Percentiles rank a stretch among this genome's conserved stretches.
Conservation (phyloP, 1,284 basidiomycete genomes). For the Boletus mariae region DNA sequence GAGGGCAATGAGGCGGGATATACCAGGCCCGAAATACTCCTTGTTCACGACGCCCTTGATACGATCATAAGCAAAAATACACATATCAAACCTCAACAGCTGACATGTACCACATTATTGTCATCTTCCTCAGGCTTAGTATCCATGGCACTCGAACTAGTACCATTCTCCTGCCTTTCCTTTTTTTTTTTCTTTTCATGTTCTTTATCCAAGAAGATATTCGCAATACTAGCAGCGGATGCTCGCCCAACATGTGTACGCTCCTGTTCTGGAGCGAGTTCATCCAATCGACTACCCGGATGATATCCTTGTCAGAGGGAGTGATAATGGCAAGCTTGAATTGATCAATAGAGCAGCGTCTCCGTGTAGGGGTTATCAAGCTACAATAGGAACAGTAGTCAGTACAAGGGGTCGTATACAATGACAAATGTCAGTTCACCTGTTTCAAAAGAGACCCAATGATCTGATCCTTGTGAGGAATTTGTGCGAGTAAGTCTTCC, state of each 20-base stretch:
- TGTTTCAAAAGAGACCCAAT: slow-evolving; percentile 80
- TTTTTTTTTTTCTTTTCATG: slow-evolving; percentile 40
- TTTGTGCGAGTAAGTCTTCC: slow-evolving; percentile 76
- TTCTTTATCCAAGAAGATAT: slow-evolving; percentile 57
- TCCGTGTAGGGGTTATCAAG: slow-evolving; percentile 75
- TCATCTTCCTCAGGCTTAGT: slow-evolving; percentile 45
- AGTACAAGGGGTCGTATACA: background rate
- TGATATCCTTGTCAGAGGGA: slow-evolving; percentile 63
- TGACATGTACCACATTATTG: slow-evolving; percentile 55
- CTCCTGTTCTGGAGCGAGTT: slow-evolving; percentile 40
- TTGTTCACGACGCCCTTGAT: slow-evolving; percentile 66
- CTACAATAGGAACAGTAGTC: slow-evolving; percentile 35
- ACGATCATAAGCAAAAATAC: slow-evolving; percentile 24
- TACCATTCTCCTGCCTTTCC: slow-evolving; percentile 19
- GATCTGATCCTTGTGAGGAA: slow-evolving; percentile 77
- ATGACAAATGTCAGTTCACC: slow-evolving; percentile 37
- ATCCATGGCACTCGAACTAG: slow-evolving; percentile 7
- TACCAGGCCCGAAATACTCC: slow-evolving; percentile 77
- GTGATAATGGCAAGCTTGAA: slow-evolving; percentile 66
- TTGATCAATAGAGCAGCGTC: slow-evolving; percentile 68
- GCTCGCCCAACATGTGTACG: slow-evolving; percentile 28
- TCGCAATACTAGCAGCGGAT: slow-evolving; percentile 44
- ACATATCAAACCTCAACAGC: background rate
- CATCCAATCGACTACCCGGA: slow-evolving; percentile 70
- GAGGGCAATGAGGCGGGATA: slow-evolving; percentile 8